Evolutionary conservation across 805 yeast species (phyloP).

Genomic region (Yarrowia alimentaria): DNA sequence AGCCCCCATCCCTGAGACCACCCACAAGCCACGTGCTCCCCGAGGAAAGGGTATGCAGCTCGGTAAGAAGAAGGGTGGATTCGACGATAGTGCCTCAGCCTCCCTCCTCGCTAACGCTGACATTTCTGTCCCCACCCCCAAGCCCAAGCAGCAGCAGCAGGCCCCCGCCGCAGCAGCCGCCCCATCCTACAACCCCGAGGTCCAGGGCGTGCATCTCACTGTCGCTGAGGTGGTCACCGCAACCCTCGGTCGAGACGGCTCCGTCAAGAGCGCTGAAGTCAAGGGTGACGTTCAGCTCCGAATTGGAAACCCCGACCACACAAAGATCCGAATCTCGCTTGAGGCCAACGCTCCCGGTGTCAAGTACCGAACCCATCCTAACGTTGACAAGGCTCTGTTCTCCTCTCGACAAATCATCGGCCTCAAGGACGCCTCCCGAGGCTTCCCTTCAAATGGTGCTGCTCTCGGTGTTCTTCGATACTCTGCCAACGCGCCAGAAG

Average conservation of each 20-base stretch:
- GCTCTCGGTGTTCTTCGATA: slow-evolving; percentile 89
- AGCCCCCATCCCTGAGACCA: slow-evolving; percentile 29
- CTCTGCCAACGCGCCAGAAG: slow-evolving; percentile 69
- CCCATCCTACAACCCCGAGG: slow-evolving; percentile 46
- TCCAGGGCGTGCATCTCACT: slow-evolving; percentile 66
- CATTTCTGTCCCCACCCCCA: slow-evolving; percentile 33
- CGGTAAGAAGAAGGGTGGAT: slow-evolving; percentile 51
- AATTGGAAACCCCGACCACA: slow-evolving; percentile 69
- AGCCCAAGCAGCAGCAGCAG: slow-evolving; percentile 20
- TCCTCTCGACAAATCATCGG: slow-evolving; percentile 57
- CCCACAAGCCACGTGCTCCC: slow-evolving; percentile 41
- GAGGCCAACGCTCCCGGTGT: slow-evolving; percentile 51
- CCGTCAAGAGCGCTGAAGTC: slow-evolving; percentile 56
- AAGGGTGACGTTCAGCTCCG: slow-evolving; percentile 90
- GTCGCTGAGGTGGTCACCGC: slow-evolving; percentile 77
- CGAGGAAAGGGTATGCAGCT: slow-evolving; percentile 75
- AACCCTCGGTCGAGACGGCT: slow-evolving; percentile 80
- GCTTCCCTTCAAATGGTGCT: slow-evolving; percentile 90
- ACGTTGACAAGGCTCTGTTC: slow-evolving; percentile 79
- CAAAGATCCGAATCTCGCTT: slow-evolving; percentile 64
- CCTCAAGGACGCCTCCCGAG: slow-evolving; percentile 70
- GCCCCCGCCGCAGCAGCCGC: slow-evolving; percentile 18
- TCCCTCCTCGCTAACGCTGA: slow-evolving; percentile 35
- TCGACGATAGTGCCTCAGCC: slow-evolving; percentile 38
- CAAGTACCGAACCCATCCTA: slow-evolving; percentile 93